Conservation (phyloP, 352 stramenopile species). For the Phytophthora brassicae region DNA sequence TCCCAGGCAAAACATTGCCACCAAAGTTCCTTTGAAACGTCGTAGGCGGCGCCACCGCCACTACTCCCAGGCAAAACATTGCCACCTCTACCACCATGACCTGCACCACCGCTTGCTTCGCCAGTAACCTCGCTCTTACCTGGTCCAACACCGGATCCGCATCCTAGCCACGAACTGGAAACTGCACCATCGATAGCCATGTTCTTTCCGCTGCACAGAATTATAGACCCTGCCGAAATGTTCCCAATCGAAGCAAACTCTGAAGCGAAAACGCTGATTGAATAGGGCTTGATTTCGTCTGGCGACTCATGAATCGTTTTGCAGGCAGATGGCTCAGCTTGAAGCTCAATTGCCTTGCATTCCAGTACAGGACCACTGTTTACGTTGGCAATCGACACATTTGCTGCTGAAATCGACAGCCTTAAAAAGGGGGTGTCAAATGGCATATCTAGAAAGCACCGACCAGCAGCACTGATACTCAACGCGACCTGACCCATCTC, state of each 20-base stretch:
- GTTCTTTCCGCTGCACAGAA: conserved; percentile 51
- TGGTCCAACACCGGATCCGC: conserved; percentile 47
- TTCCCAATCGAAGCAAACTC: conserved; percentile 42
- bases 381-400: conserved; percentile 45
- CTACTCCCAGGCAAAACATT: conserved; percentile 57
- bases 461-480: conserved; percentile 34
- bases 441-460: conserved; percentile 46
- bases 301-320: conserved; percentile 22
- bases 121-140: conserved; percentile 52
- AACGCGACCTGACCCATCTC: conserved; percentile 48
- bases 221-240: conserved; percentile 55
- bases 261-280: conserved; percentile 49
- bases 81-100: conserved; percentile 65
- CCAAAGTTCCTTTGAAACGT: conserved; percentile 33
- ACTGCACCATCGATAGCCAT: conserved; percentile 44
- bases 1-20: conserved; percentile 59
- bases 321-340: conserved; percentile 46
- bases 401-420: conserved; percentile 44
- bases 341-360: conserved; percentile 43
- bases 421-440: conserved; percentile 59
- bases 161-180: conserved; percentile 48
- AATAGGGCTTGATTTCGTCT: conserved; percentile 33
- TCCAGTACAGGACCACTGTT: conserved; percentile 48
- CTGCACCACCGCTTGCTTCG: conserved; percentile 62
- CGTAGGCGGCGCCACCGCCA: conserved; percentile 48